Conservation (phyloP, 78 protist genomes). For the Cavenderia fasciculata region DNA sequence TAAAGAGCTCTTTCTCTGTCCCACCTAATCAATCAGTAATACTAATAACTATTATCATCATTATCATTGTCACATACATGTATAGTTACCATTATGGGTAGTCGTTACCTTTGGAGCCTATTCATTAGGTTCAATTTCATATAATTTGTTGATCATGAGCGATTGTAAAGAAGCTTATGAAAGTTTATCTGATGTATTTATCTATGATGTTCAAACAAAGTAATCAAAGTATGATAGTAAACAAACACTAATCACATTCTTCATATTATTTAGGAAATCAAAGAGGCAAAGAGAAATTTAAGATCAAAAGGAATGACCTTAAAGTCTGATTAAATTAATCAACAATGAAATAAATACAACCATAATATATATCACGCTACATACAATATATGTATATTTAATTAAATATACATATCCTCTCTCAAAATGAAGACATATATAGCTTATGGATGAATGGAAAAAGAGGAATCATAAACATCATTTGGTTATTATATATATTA, state of each 20-base stretch:
- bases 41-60: background rate
- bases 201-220: background rate
- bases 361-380: too few relatives aligned
- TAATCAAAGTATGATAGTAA: background rate
- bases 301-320: slow-evolving; percentile 71
- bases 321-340: slow-evolving; percentile 15
- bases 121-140: slow-evolving; percentile 64
- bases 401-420: too few relatives aligned
- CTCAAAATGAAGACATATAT: too few relatives aligned
- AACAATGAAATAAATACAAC: too few relatives aligned
- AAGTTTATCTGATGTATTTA: slow-evolving; percentile 60
- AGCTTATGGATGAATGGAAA: too few relatives aligned
- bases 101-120: slow-evolving; percentile 60
- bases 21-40: too few relatives aligned
- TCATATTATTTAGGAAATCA: slow-evolving; percentile 31
- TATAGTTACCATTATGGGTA: slow-evolving; percentile 54
- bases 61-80: background rate
- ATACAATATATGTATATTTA: too few relatives aligned
- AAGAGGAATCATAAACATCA: too few relatives aligned
- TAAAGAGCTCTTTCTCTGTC: too few relatives aligned
- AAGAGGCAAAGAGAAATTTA: slow-evolving; percentile 54
- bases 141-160: slow-evolving; percentile 59
- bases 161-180: slow-evolving; percentile 72
- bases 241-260: background rate
- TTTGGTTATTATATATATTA: too few relatives aligned